A percentile compares a stretch with the other conserved stretches of the same genome.
These are phyloP conservation scores for Geum urbanum DNA, from an alignment of 306 rosid species.

Conservation along the genomic window DNA sequence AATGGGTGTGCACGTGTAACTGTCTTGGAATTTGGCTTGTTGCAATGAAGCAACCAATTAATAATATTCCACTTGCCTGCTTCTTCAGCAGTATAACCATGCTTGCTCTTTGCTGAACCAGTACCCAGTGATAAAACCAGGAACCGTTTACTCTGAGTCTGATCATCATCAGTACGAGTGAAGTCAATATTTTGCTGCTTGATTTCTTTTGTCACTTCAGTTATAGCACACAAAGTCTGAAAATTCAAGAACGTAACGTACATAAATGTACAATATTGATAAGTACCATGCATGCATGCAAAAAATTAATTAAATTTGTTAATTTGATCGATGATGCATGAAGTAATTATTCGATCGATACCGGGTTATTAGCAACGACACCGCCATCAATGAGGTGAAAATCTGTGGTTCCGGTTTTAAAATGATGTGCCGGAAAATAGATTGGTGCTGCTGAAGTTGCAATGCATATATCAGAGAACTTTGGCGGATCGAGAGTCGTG, in stretches of 20 bases:
- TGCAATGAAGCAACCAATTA: not conserved
- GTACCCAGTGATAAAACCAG: conserved; percentile 1
- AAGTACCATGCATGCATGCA: no score
- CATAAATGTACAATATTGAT: no score
- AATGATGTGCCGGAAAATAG: not conserved
- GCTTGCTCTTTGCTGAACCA: not conserved
- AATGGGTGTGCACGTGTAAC: not conserved
- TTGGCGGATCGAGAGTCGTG: not conserved
- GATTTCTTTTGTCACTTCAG: conserved; percentile 5
- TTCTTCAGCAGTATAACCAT: not conserved
- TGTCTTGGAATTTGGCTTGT: no score
- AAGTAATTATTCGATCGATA: not conserved
- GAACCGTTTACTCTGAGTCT: not conserved
- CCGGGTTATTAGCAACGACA: conserved; percentile 12
- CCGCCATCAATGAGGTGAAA: conserved; percentile 7
- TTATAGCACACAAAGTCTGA: not conserved
- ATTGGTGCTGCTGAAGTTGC: conserved; percentile 12
- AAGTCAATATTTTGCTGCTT: not conserved
- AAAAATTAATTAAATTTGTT: no score
- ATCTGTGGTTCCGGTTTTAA: not conserved
- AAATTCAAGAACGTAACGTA: no score
- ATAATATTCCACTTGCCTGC: not conserved
- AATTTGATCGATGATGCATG: no score
- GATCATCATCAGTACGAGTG: not conserved
- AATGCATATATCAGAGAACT: conserved; percentile 3